Conservation (phyloP, 2,329 filamentous ascomycete species). For the Penicillium sp. region DNA sequence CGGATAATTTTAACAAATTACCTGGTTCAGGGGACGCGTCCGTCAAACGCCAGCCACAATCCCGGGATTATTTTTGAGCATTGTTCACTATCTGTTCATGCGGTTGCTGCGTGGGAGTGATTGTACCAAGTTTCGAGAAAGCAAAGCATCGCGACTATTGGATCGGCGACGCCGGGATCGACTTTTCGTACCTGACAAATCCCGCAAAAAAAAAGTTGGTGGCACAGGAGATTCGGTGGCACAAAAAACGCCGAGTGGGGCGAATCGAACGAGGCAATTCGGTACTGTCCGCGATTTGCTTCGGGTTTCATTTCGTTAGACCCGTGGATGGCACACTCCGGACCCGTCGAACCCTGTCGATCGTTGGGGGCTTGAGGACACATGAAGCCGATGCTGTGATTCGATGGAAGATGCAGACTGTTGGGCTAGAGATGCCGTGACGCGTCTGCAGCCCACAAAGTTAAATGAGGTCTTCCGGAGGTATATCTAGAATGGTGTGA, state of each 20-base stretch:
- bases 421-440: neutral
- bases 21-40: constrained; percentile 9
- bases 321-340: constrained; percentile 21
- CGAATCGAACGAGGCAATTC: constrained; percentile 4
- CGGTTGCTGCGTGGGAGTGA: no score
- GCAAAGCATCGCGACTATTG: constrained; percentile 9
- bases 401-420: constrained; percentile 4
- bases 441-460: constrained; percentile 16
- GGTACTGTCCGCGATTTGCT: constrained; percentile 15
- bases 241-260: constrained; percentile 7
- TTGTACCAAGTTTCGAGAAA: neutral
- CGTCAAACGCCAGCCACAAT: neutral
- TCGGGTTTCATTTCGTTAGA: constrained; percentile 18
- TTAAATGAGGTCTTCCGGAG: constrained; percentile 13
- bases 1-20: constrained; percentile 12
- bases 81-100: constrained; percentile 6
- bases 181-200: constrained; percentile 18
- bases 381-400: constrained; percentile 27
- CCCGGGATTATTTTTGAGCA: neutral
- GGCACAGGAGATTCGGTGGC: constrained; percentile 1
- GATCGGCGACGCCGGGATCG: constrained; percentile 22
- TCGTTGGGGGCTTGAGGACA: constrained; percentile 16
- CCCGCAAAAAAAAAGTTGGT: constrained; percentile 6
- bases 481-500: constrained; percentile 10
- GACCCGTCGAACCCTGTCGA: constrained; percentile 32